Base-by-base conservation (phyloP, 192 early-diverging fungal genomes). In the Coemansia sp. region DNA sequence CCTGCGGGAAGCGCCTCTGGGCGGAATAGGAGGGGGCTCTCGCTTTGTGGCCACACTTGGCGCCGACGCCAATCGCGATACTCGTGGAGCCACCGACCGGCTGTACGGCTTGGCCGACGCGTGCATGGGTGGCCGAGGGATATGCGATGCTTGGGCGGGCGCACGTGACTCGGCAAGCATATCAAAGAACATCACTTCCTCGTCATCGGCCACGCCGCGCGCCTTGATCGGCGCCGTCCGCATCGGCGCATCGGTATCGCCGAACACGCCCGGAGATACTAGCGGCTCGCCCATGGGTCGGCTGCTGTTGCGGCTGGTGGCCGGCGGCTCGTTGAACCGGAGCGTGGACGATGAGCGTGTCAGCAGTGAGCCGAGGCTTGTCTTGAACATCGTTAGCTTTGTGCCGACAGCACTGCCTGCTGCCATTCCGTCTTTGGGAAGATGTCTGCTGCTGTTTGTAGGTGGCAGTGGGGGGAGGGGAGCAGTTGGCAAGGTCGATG, bases 341-440 rank as follows among this genome's bases (percentile, higher is more conserved):
- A 54, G 30, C 5, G 52, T 54, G 4, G 66, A 68, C 15, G 55
- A 38, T 19, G 67, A 60, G 17, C 55, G 33, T 7, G 69, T 55
- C 17, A 78, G 52, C 10, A 78, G 41, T 19, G 69, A 78, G 0
- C 70, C 70, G 17, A 78, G 38, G n/a, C 68, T 60, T 17, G 53
- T 54, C 50, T 78, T 78, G 19, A 78, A 47, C 41, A 68, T 53
- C 0, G 59, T 38, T 4, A 68, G 47, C 22, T 62, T 62, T 10
- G 45, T 31, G 34, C 44, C 45, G 14, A 45, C 33, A 23, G 36
- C 61, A 30, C 45, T 25, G 45, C n/a, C n/a, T n/a, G 36, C 6
- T 25, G 13, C 36, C 4, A 6, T 19, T 9, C 50, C 50, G n/a
- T 25, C 20, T n/a, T 20, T 50, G 42, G 52, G 41, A 6, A 55